Percentiles rank a stretch among this genome's conserved stretches.
Conservation (phyloP, 768 basidiomycete genomes). For the Leccinum broughii region DNA sequence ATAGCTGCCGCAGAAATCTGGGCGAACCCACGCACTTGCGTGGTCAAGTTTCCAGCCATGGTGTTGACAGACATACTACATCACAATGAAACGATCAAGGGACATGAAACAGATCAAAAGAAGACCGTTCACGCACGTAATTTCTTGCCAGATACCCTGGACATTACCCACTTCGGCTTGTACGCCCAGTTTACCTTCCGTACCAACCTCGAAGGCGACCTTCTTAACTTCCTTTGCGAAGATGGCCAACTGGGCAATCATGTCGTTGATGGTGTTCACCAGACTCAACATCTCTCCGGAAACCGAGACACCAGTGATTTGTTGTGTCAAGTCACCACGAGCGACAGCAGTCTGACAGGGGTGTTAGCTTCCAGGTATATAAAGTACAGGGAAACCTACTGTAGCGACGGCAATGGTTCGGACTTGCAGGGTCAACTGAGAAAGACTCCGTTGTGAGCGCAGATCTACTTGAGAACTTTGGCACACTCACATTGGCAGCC, state of each 20-base stretch:
- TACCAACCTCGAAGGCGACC: conserved; percentile 96
- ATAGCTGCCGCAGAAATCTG: conserved; percentile 98
- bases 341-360: conserved; percentile 79
- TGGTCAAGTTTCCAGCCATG: conserved; percentile 96
- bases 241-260: conserved; percentile 67
- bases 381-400: conserved; percentile 42
- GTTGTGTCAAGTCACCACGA: conserved; percentile 88
- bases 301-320: conserved; percentile 89
- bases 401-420: conserved; percentile 92
- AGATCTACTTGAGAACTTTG: background rate
- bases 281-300: conserved; percentile 95
- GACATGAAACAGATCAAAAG: background rate
- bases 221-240: conserved; percentile 87
- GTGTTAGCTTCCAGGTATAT: background rate
- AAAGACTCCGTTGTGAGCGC: conserved; percentile 6
- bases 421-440: conserved; percentile 86
- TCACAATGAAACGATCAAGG: conserved; percentile 1
- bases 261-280: conserved; percentile 96
- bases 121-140: conserved; percentile 65
- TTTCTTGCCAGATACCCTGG: conserved; percentile 98
- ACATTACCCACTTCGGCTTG: conserved; percentile 97
- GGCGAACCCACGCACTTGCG: conserved; percentile 97
- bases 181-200: conserved; percentile 97
- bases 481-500: conserved; percentile 77
- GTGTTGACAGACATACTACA: conserved; percentile 91